Conservation (phyloP, 306 rosid species). For the Cucumis hystrix region DNA sequence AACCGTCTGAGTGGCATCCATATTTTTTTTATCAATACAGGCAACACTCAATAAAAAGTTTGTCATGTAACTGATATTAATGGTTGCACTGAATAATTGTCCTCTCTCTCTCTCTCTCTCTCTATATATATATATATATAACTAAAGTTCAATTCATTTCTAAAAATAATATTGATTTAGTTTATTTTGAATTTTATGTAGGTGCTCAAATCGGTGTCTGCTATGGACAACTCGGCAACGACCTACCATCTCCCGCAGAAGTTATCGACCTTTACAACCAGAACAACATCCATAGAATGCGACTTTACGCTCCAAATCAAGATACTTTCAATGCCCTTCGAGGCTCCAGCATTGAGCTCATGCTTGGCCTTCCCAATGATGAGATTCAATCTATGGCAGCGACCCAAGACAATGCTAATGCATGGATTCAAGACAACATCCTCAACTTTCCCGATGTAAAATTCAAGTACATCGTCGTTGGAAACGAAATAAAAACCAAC, state of each 20-base stretch:
- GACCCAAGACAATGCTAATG: background rate
- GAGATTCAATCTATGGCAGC: background rate
- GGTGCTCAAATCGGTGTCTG: conserved; percentile 40
- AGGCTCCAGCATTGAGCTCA: conserved; percentile 32
- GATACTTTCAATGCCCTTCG: conserved; percentile 35
- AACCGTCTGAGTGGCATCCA: too few relatives aligned
- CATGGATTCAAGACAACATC: conserved; percentile 17
- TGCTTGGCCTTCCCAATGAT: conserved; percentile 6
- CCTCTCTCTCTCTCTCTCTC: too few relatives aligned
- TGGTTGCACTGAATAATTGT: too few relatives aligned
- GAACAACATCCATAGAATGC: background rate
- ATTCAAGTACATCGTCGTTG: conserved; percentile 16
- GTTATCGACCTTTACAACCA: background rate
- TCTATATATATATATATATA: too few relatives aligned
- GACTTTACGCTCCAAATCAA: background rate
- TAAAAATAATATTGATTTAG: too few relatives aligned
- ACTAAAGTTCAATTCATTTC: too few relatives aligned
- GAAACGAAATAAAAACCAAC: conserved; percentile 11
- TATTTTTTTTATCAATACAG: too few relatives aligned
- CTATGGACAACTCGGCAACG: conserved; percentile 27
- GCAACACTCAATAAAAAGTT: too few relatives aligned
- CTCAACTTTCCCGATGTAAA: conserved; percentile 1
- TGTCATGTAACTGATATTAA: too few relatives aligned
- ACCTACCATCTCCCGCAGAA: background rate
- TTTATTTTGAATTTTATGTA: background rate